Conservation (phyloP, 2,329 filamentous ascomycete species). For the Verticillium nubilum region DNA sequence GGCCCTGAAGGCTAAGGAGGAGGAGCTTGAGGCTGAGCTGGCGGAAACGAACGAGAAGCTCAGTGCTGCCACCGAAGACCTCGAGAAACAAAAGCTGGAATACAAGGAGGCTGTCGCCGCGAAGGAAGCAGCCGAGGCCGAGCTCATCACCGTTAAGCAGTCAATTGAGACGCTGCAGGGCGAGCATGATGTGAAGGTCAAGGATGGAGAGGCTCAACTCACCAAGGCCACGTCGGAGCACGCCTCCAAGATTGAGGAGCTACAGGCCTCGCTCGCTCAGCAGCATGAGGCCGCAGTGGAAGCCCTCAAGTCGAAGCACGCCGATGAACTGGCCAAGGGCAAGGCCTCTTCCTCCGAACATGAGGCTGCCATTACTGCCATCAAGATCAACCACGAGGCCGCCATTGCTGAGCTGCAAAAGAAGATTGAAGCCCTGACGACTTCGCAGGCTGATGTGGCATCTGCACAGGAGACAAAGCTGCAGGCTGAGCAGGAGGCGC, state of each 20-base stretch:
- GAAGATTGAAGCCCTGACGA: constrained; percentile 47
- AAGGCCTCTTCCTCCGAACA: constrained; percentile 38
- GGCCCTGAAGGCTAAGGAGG: constrained; percentile 43
- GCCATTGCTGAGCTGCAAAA: constrained; percentile 44
- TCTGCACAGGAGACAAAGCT: constrained; percentile 37
- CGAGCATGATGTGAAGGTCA: constrained; percentile 31
- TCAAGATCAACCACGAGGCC: constrained; percentile 45
- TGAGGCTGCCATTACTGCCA: constrained; percentile 42
- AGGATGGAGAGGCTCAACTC: constrained; percentile 30
- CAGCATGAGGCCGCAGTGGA: constrained; percentile 45
- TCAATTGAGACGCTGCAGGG: constrained; percentile 41
- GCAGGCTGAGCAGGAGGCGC: constrained; percentile 38
- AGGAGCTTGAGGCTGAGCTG: constrained; percentile 40
- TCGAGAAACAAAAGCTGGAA: constrained; percentile 44
- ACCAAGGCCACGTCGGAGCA: constrained; percentile 40
- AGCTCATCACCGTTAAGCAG: constrained; percentile 43
- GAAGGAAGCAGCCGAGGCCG: constrained; percentile 42
- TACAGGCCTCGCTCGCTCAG: constrained; percentile 43
- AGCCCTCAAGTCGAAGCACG: constrained; percentile 48
- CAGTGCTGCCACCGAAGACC: constrained; percentile 42
- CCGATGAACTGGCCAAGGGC: constrained; percentile 42
- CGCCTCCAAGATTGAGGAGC: constrained; percentile 39
- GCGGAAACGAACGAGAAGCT: constrained; percentile 46
- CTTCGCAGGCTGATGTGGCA: constrained; percentile 39
- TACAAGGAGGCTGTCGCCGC: constrained; percentile 40